phyloP scores from a whole-genome alignment of 2,329 filamentous ascomycete species.

The Alternaria triticimaculans region DNA sequence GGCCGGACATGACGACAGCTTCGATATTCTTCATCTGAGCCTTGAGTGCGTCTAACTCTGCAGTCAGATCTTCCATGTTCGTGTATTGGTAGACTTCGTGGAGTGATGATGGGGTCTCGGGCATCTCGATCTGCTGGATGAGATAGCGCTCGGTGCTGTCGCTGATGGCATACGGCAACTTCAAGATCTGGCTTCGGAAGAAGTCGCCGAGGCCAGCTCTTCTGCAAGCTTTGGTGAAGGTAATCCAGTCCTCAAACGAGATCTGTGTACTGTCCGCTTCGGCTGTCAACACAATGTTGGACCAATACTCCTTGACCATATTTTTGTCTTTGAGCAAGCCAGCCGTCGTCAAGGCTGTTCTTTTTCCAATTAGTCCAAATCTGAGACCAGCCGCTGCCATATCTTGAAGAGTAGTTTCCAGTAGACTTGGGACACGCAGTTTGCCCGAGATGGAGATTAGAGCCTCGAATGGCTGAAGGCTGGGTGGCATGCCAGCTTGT shows the following conservation, averaged over 20 bases:
- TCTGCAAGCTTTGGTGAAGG: conserved; percentile 42
- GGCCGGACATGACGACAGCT: conserved; percentile 40
- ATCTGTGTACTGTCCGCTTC: conserved; percentile 31
- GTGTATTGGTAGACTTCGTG: conserved; percentile 14
- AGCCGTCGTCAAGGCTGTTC: conserved; percentile 37
- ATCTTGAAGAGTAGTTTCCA: conserved; percentile 34
- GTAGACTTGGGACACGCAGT: conserved; percentile 31
- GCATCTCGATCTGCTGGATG: conserved; percentile 6
- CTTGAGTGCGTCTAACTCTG: conserved; percentile 29
- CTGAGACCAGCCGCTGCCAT: conserved; percentile 25
- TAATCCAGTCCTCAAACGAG: conserved; percentile 40
- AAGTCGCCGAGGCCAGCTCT: conserved; percentile 26
- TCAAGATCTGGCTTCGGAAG: conserved; percentile 34
- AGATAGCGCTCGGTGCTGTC: conserved; percentile 15
- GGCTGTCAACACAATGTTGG: conserved; percentile 26
- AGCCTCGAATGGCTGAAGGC: conserved; percentile 29
- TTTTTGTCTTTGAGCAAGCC: conserved; percentile 32
- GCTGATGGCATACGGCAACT: conserved; percentile 34
- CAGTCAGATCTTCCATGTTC: conserved; percentile 20
- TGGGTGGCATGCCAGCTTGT: conserved; percentile 36
- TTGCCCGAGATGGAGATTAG: conserved; percentile 41
- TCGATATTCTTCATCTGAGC: conserved; percentile 36
- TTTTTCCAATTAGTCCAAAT: conserved; percentile 27
- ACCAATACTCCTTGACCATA: conserved; percentile 42
- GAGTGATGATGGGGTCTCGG: neutral